Evolutionary conservation across 345 rosid genomes (phyloP).

Genomic region (Arabidopsis thaliana): TAIR10.1 NC_003075.7:10628001-10628500

Average conservation of each 20-base stretch:
- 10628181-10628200: constrained; percentile 26
- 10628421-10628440: constrained; percentile 36
- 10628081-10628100: background rate
- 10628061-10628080: background rate
- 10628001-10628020: constrained; percentile 13
- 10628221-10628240: constrained; percentile 10
- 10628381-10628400: constrained; percentile 27
- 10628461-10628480: constrained; percentile 32
- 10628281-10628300: constrained; percentile 13
- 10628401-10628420: constrained; percentile 7
- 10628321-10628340: constrained; percentile 39
- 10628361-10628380: constrained; percentile 23
- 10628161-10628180: background rate
- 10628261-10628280: constrained; percentile 6
- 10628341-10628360: constrained; percentile 8
- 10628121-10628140: background rate
- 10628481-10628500: constrained; percentile 26
- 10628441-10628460: constrained; percentile 29
- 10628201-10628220: constrained; percentile 5
- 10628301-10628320: constrained; percentile 41
- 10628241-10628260: constrained; percentile 1
- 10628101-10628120: background rate
- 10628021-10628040: constrained; percentile 33
- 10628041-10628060: constrained; percentile 1
- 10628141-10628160: background rate